Percentiles rank a stretch among this genome's conserved stretches.
Evolutionary conservation across 768 basidiomycete species (phyloP).

Genomic region (Lentinula edodes): DNA sequence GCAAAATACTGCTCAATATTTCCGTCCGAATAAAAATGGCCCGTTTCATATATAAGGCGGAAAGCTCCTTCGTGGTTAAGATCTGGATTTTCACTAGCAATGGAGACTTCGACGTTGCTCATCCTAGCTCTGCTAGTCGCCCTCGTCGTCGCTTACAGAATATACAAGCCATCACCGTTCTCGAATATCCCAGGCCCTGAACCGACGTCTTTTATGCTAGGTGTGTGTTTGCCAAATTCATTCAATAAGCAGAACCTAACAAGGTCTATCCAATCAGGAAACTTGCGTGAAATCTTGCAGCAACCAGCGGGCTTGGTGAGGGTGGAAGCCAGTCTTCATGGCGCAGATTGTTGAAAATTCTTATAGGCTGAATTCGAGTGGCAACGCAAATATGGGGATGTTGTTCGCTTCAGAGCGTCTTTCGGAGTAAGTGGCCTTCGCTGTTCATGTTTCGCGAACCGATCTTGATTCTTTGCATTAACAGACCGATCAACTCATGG

Average conservation of each 20-base stretch:
- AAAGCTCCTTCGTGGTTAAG: too few species aligned
- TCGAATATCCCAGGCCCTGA: background rate
- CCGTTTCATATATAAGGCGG: background rate
- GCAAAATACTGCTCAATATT: background rate
- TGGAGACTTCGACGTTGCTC: background rate
- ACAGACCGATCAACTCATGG: constrained; percentile 23
- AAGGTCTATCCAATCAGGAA: background rate
- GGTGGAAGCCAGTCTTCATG: too few species aligned
- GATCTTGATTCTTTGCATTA: background rate
- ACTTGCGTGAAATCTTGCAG: constrained; percentile 4
- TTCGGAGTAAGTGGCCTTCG: background rate
- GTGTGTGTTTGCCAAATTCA: background rate
- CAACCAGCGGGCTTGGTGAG: constrained; percentile 6
- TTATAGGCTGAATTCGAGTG: constrained; percentile 4
- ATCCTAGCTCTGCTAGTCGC: background rate
- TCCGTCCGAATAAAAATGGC: background rate
- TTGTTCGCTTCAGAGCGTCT: constrained; percentile 4
- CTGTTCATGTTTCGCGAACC: background rate
- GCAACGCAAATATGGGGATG: constrained; percentile 5
- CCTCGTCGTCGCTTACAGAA: background rate
- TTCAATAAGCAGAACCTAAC: background rate
- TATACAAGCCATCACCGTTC: background rate
- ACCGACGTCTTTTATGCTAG: background rate
- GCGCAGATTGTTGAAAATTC: background rate
- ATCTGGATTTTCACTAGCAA: background rate